Evolutionary conservation across 169 alveolate genomes (phyloP).

Genomic region (Plasmodium inui): DNA sequence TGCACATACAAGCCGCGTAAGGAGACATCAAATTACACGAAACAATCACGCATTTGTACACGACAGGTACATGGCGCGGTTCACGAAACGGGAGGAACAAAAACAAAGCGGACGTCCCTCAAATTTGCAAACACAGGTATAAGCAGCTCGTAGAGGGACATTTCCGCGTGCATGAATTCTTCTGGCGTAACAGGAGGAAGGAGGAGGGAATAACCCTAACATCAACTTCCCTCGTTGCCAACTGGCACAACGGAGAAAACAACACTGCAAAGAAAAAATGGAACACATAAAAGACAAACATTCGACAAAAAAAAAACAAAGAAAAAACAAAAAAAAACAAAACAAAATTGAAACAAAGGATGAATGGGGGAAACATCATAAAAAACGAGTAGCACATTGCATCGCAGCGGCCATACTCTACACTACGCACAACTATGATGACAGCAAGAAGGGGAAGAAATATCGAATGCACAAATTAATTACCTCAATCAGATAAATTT

Average conservation of each 20-base stretch:
- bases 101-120: background rate
- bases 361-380: background rate
- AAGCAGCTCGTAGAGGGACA: background rate
- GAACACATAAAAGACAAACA: no score
- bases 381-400: background rate
- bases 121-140: background rate
- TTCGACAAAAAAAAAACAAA: background rate
- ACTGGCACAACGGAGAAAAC: background rate
- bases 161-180: background rate
- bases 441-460: background rate
- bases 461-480: background rate
- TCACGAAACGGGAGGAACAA: background rate
- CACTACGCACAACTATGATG: background rate
- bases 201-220: background rate
- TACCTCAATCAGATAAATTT: slow-evolving; percentile 87
- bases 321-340: no score
- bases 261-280: no score
- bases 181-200: background rate
- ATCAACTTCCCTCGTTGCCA: background rate
- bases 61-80: background rate
- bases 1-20: background rate
- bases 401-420: background rate
- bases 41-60: background rate
- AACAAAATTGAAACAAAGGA: background rate
- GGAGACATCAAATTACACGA: background rate